These are phyloP conservation scores for Phyllosticta citriasiana DNA, from an alignment of 2,329 filamentous ascomycete species.

Conservation along the genomic window DNA sequence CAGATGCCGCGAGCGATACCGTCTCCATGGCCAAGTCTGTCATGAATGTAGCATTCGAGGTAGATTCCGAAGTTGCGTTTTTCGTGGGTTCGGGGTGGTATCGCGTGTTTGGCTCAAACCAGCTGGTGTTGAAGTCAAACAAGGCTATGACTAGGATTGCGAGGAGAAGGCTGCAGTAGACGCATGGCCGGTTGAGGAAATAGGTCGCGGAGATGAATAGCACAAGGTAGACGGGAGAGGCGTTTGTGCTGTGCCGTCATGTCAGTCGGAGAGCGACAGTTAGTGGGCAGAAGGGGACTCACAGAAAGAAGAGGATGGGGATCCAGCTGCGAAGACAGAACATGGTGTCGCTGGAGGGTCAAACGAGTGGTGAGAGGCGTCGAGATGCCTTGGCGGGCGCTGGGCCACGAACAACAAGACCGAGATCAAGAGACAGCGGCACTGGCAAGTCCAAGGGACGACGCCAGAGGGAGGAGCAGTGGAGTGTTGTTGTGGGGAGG, in stretches of 20 bases:
- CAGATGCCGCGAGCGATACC: slow-evolving; percentile 27
- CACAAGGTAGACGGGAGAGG: slow-evolving; percentile 40
- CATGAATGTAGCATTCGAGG: slow-evolving; percentile 21
- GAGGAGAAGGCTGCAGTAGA: slow-evolving; percentile 95
- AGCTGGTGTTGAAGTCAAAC: slow-evolving; percentile 85
- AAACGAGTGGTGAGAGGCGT: neutral
- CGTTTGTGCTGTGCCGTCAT: slow-evolving; percentile 32
- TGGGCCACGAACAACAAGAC: neutral
- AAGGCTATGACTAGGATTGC: slow-evolving; percentile 92
- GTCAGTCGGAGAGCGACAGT: slow-evolving; percentile 6
- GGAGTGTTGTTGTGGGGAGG: neutral
- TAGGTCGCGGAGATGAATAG: slow-evolving; percentile 73
- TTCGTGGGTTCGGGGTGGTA: slow-evolving; percentile 9
- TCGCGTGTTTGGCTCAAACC: slow-evolving; percentile 59
- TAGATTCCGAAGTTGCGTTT: slow-evolving; percentile 7
- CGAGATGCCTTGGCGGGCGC: neutral
- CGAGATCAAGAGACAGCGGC: neutral
- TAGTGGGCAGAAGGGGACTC: slow-evolving; percentile 15
- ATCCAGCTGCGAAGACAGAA: slow-evolving; percentile 56
- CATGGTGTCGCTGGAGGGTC: slow-evolving; percentile 34
- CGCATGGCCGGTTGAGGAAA: slow-evolving; percentile 90
- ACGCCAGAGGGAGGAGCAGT: neutral
- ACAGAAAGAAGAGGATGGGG: slow-evolving; percentile 44
- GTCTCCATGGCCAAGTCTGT: slow-evolving; percentile 21
- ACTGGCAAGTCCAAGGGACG: neutral